Evolutionary conservation across 768 basidiomycete species (phyloP).

Genomic region (Antrodiella citrinella): DNA sequence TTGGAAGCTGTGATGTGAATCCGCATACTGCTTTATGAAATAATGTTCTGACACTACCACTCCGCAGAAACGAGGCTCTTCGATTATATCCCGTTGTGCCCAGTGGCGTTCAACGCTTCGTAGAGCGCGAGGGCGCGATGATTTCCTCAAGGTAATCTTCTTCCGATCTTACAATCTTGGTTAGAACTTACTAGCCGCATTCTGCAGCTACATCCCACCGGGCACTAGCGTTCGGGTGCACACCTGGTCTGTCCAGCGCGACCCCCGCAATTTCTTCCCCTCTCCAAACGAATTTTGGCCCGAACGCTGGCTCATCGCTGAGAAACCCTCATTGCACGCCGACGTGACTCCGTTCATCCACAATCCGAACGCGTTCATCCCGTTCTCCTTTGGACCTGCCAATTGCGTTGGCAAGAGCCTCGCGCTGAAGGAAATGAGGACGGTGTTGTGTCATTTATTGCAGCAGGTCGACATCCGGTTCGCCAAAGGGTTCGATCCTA

Average conservation of each 20-base stretch:
- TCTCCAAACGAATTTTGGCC: slow-evolving; percentile 15
- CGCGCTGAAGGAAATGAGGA: slow-evolving; percentile 33
- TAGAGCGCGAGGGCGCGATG: slow-evolving; percentile 5
- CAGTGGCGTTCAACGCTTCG: slow-evolving; percentile 20
- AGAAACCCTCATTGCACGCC: slow-evolving; percentile 1
- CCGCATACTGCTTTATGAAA: no score
- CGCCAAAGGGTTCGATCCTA: slow-evolving; percentile 21
- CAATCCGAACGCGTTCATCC: slow-evolving; percentile 30
- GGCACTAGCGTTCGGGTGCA: slow-evolving; percentile 12
- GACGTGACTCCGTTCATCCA: slow-evolving; percentile 12
- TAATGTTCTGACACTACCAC: no score
- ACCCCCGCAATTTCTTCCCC: slow-evolving; percentile 16
- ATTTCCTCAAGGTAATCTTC: slow-evolving; percentile 1
- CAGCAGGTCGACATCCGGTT: slow-evolving; percentile 27
- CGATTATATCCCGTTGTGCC: slow-evolving; percentile 34
- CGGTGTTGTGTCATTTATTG: slow-evolving; percentile 29
- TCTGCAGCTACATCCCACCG: slow-evolving; percentile 13
- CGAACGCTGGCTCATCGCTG: slow-evolving; percentile 16
- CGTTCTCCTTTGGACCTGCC: slow-evolving; percentile 35
- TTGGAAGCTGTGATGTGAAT: slow-evolving; percentile 19
- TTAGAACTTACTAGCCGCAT: neutral
- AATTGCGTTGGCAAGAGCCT: slow-evolving; percentile 37
- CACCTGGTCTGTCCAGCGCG: slow-evolving; percentile 12
- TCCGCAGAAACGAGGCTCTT: slow-evolving; percentile 37
- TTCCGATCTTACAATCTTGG: neutral